phyloP scores from a whole-genome alignment of 768 basidiomycete species.

The Vishniacozyma victoriae region DNA sequence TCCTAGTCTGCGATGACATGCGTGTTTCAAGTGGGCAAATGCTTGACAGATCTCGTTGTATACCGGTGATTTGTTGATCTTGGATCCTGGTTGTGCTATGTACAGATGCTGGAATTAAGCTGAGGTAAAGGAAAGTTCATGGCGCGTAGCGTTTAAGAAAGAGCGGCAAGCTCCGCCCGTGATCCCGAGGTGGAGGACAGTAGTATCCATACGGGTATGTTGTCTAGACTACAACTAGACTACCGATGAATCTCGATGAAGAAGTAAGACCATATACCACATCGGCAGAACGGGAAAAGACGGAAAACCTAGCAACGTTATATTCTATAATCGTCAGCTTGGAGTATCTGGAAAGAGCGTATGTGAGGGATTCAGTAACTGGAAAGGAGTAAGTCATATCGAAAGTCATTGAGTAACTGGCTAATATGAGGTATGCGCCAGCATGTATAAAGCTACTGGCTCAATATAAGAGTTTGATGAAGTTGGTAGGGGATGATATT shows the following conservation, averaged over 20 bases:
- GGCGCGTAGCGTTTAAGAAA: too few relatives aligned
- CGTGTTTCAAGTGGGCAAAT: too few relatives aligned
- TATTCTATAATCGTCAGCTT: constrained; percentile 86
- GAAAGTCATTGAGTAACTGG: not conserved
- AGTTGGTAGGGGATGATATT: constrained; percentile 76
- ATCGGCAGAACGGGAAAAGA: constrained; percentile 82
- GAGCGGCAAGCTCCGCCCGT: too few relatives aligned
- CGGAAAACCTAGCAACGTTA: constrained; percentile 78
- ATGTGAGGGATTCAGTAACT: constrained; percentile 85
- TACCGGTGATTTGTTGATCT: too few relatives aligned
- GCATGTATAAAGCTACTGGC: constrained; percentile 89
- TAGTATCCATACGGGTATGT: too few relatives aligned
- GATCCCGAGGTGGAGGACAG: too few relatives aligned
- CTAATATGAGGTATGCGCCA: constrained; percentile 76
- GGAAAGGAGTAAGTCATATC: constrained; percentile 70
- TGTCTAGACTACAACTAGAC: too few relatives aligned
- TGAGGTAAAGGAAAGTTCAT: too few relatives aligned
- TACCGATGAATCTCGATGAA: constrained; percentile 71
- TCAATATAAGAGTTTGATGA: constrained; percentile 95
- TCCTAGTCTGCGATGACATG: too few relatives aligned
- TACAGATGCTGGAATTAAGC: too few relatives aligned
- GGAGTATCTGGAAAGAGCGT: constrained; percentile 92
- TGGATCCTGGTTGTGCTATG: too few relatives aligned
- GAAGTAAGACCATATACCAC: constrained; percentile 82
- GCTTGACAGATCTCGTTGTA: too few relatives aligned